A percentile compares a stretch with the other conserved stretches of the same genome.
Conservation (phyloP, 192 early-diverging fungal species). For the Coemansia sp. region DNA sequence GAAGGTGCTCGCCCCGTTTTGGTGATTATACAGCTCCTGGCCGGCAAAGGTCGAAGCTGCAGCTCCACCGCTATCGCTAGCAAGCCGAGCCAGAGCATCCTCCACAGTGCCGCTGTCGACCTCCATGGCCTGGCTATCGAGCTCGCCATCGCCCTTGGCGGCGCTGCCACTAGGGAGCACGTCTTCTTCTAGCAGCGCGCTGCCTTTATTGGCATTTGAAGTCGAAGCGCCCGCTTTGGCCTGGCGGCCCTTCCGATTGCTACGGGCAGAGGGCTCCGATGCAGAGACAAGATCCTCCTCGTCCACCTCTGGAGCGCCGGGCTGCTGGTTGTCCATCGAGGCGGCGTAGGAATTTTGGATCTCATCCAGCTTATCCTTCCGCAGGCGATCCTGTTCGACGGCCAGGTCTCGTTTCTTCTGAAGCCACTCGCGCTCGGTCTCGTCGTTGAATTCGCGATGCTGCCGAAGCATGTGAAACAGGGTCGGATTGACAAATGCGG, state of each 20-base stretch:
- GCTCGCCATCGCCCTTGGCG: slow-evolving; percentile 2
- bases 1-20: neutral
- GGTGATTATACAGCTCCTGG: neutral
- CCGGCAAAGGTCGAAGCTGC: neutral
- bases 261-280: neutral
- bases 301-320: neutral
- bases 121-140: slow-evolving; percentile 37
- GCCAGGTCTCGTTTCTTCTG: slow-evolving; percentile 48
- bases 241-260: neutral
- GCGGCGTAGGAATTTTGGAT: slow-evolving; percentile 8
- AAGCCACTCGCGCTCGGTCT: slow-evolving; percentile 52
- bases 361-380: slow-evolving; percentile 15
- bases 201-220: neutral
- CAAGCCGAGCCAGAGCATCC: slow-evolving; percentile 50
- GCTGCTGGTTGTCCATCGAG: slow-evolving; percentile 2
- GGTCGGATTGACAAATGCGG: slow-evolving; percentile 57
- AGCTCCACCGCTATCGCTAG: neutral
- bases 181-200: neutral
- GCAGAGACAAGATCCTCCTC: neutral
- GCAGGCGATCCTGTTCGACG: slow-evolving; percentile 33
- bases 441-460: slow-evolving; percentile 59
- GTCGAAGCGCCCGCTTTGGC: neutral
- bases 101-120: slow-evolving; percentile 44
- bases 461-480: slow-evolving; percentile 59
- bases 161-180: slow-evolving; percentile 27